phyloP scores from a whole-genome alignment of 2,329 filamentous ascomycete species.

The Paecilomyces variotii region DNA sequence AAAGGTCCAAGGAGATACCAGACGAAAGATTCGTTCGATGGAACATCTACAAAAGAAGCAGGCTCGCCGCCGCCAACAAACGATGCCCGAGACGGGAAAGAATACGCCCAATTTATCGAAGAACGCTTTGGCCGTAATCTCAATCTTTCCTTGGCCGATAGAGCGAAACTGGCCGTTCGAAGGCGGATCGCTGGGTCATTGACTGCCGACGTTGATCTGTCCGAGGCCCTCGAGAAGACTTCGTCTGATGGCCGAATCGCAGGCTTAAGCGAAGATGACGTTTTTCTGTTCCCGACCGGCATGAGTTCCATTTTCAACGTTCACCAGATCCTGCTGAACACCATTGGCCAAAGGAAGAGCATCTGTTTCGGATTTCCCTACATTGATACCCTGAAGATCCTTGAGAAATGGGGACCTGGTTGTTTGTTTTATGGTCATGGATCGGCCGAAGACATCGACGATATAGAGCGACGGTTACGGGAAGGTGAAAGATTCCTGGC shows the following conservation, averaged over 20 bases:
- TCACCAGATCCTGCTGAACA: constrained; percentile 63
- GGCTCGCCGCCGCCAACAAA: constrained; percentile 19
- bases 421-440: constrained; percentile 81
- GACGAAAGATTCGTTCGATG: constrained; percentile 49
- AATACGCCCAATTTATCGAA: constrained; percentile 77
- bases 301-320: constrained; percentile 95
- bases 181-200: constrained; percentile 83
- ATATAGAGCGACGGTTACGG: constrained; percentile 65
- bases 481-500: constrained; percentile 69
- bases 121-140: constrained; percentile 91
- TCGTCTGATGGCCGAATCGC: constrained; percentile 27
- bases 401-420: constrained; percentile 89
- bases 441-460: constrained; percentile 68
- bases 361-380: constrained; percentile 97
- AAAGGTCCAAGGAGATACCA: constrained; percentile 80
- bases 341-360: constrained; percentile 60
- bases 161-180: constrained; percentile 78
- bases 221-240: constrained; percentile 45
- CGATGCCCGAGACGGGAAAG: constrained; percentile 42
- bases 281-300: constrained; percentile 79
- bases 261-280: constrained; percentile 72
- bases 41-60: constrained; percentile 20
- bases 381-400: constrained; percentile 88
- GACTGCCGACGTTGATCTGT: constrained; percentile 61
- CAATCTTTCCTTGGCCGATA: constrained; percentile 66